Base-by-base conservation (phyloP, 768 basidiomycete genomes). In the Suillus sp. region DNA sequence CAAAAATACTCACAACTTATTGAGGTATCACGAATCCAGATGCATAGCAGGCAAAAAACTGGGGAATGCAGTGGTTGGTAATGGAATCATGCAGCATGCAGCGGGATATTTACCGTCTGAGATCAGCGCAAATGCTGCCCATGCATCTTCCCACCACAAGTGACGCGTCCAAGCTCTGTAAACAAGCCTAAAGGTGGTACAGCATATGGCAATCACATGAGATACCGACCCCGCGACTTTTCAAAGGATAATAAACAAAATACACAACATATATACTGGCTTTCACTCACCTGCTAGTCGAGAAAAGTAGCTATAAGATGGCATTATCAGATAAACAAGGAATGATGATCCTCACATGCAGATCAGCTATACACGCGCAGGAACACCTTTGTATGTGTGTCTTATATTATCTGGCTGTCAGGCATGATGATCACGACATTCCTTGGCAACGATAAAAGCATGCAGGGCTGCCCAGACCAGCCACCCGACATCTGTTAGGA, bases 111-210 rank as follows among this genome's bases (percentile, higher is more conserved):
- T 53, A 53, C 51, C 20, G 20, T 53, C 51, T n/a, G 11, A 34
- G 10, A 53, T 32, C 20, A 53, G 30, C 32, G 51, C 32, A n/a
- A 34, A 34, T n/a, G 51, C 51, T 2, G 51, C 51, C 51, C 51
- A 53, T n/a, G 51, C 51, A n/a, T 53, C 51, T 11, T 53, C 51
- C 51, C 51, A 53, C 51, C 51, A 53, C 20, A 53, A 53, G 30
- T n/a, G 51, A 53, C 20, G 51, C 20, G 11, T 53, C 51, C 51
- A 53, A n/a, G 20, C 32, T 34, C 51, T 34, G 51, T 53, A 53
- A n/a, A 53, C 11, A 53, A 53, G 51, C 32, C 51, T 53, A 32
- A 53, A 53, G 32, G n/a, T 11, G 5, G 51, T 53, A 11, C 51
- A 53, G 30, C 32, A 32, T 7, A 53, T 53, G 32, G 51, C 51